Base-by-base conservation (phyloP, 129 eudicot genomes). In the Glebionis coronaria region DNA sequence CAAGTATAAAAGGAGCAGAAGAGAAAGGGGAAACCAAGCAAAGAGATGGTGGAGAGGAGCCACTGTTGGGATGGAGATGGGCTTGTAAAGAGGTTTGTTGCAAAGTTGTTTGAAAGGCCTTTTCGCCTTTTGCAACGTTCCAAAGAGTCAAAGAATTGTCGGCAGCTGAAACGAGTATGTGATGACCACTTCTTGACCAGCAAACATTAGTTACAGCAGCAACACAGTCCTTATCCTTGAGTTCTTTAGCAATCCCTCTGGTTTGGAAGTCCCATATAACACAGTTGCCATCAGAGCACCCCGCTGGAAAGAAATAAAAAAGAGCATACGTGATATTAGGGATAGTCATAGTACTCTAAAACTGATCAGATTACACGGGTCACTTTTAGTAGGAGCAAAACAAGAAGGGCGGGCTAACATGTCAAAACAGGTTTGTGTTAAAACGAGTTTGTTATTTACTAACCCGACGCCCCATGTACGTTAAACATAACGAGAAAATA, bases 211-310 rank as follows among this genome's bases (percentile, higher is more conserved):
- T 87, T 63, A 91, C 73, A 20, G 95, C 84, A 61, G 86, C 84
- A 69, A 73, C 73, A 69, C 83, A 84, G 27, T 84, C 90, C 62
- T 83, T 75, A 56, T 91, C 92, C 57, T 70, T 80, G 16, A 91
- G 85, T 68, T 80, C 93, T 74, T 81, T 85, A 12, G 92, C 88
- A 69, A 91, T 81, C 25, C 90, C 93, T 76, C 95, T 74, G 28
- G 97, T 91, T 73, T 73, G 83, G 53, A 84, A 91, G 71, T 91
- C 97, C 97, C 97, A 91, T 58, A 91, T 75, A 29, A 91, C 78
- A 77, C 95, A 87, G 74, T 82, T 87, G 67, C 97, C 97, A 75
- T 91, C 85, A 65, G 92, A 69, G 76, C 97, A 91, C 58, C 97
- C 97, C 77, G 97, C 97, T 91, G 79, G 53, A 52, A 65, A 44